Evolutionary conservation across 352 stramenopile species (phyloP).

Genomic region (Phytophthora sansomeana): DNA sequence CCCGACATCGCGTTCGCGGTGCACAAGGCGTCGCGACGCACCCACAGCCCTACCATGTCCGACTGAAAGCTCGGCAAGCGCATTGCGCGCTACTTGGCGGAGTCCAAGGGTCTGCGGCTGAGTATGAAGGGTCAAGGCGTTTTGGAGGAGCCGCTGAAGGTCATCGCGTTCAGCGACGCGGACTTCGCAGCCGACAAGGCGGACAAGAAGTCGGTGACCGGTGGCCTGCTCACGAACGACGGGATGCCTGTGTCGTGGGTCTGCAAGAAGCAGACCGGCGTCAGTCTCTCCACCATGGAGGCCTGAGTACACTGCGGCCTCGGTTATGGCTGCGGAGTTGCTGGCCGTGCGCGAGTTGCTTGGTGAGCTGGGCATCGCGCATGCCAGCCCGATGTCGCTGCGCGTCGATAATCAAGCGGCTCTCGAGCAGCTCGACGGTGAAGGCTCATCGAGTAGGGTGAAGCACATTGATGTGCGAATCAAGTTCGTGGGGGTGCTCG

Average conservation of each 20-base stretch:
- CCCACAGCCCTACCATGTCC: slow-evolving; percentile 12
- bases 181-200: no score
- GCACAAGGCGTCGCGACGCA: slow-evolving; percentile 18
- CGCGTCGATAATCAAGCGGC: no score
- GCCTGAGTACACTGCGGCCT: slow-evolving; percentile 24
- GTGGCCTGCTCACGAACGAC: no score
- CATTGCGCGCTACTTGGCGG: slow-evolving; percentile 27
- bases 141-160: background rate
- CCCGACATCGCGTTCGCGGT: slow-evolving; percentile 40
- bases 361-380: no score
- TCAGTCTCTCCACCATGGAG: slow-evolving; percentile 31
- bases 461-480: background rate
- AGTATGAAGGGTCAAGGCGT: background rate
- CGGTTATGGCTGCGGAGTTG: slow-evolving; percentile 18
- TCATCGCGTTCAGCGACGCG: no score
- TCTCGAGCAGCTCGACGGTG: no score
- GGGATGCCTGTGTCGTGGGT: no score
- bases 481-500: slow-evolving; percentile 26
- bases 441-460: no score
- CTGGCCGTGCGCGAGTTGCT: background rate
- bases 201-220: no score
- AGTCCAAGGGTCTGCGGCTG: slow-evolving; percentile 19
- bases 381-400: no score
- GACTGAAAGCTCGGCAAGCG: slow-evolving; percentile 26
- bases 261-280: no score